Evolutionary conservation across 2,329 filamentous ascomycete species (phyloP).

Genomic region (Berkeleyomyces basicola): DNA sequence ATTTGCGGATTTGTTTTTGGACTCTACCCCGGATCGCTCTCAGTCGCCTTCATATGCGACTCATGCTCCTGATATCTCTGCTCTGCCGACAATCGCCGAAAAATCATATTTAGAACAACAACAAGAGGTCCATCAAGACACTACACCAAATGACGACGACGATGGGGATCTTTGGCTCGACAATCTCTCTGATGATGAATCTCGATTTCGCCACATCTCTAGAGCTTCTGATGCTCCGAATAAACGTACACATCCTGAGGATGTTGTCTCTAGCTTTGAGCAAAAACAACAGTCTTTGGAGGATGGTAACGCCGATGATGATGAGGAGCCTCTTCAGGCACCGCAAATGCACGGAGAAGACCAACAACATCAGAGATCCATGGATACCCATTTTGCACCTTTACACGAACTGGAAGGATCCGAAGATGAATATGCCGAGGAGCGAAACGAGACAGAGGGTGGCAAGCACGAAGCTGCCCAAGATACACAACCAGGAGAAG

Average conservation of each 20-base stretch:
- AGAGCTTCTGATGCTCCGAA: not conserved
- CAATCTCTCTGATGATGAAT: slow-evolving; percentile 23
- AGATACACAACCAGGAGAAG: not conserved
- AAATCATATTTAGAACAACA: not conserved
- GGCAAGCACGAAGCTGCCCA: not conserved
- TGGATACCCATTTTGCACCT: not conserved
- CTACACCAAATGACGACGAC: slow-evolving; percentile 16
- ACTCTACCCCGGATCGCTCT: slow-evolving; percentile 5
- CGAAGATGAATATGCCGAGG: not conserved
- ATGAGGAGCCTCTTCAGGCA: not conserved
- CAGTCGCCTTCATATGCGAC: not conserved
- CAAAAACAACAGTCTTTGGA: not conserved
- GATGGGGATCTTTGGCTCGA: slow-evolving; percentile 32
- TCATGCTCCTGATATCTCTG: not conserved
- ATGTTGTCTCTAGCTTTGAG: not conserved
- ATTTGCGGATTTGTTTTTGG: slow-evolving; percentile 4
- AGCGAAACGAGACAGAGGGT: not conserved
- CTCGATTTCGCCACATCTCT: slow-evolving; percentile 15
- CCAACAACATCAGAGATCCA: not conserved
- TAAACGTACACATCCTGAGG: not conserved
- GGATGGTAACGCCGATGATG: not conserved
- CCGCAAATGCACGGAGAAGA: not conserved
- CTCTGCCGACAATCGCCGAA: slow-evolving; percentile 1
- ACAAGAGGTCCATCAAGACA: not conserved
- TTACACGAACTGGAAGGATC: not conserved